Evolutionary conservation across 306 rosid genomes (phyloP), one percentile per base, ranked within the genome.

Genomic region (Trifolium repens): DNA sequence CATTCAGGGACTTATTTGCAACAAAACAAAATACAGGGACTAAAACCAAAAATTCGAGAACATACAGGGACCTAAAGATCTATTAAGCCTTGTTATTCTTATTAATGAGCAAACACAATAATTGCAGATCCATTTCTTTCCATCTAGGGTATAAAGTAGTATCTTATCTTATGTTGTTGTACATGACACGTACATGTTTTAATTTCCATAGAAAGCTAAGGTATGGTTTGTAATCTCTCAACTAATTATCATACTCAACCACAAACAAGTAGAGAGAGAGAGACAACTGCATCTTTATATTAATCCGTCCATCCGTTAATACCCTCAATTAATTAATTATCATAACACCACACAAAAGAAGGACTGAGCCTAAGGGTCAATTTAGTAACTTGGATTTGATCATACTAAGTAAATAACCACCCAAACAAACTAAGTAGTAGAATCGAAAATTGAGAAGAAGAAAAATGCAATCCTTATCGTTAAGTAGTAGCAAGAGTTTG

Each of bases 401-500:
- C 57, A 7, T 24, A 27, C 10, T 1, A 42, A 1, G 9, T 2
- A 13, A 14, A 60, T 27, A 27, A 30, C 42, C 40, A 30, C 4
- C 42, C 42, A 22, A 22, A 22, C 14, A 60, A 26, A 12, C 7
- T 50, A 10, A 50, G 57, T 50, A 50, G 16, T 12, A 13, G 5
- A 2, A 54, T 54, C 61, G 11, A 6, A 55, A 19, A 55, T 2
- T 55, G 3, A 55, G 19, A 54, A 8, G 2, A 15, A 54, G 6
- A 13, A 55, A 30, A 70, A 94, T 94, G 97, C 93, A 94, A 69
- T 89, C 96, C 3, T 34, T 86, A 43, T 89, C 96, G n/a, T 58
- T 86, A 32, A 85, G 90, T 22, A 22, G 90, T 68, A 37, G 83
- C 42, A 84, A 79, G 80, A 60, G 85, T 76, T 79, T 85, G 14